A percentile compares a stretch with the other conserved stretches of the same genome.
These are phyloP conservation scores for Xanthoparmelia taractica DNA, from an alignment of 495 filamentous ascomycete genomes.

Conservation along the genomic window DNA sequence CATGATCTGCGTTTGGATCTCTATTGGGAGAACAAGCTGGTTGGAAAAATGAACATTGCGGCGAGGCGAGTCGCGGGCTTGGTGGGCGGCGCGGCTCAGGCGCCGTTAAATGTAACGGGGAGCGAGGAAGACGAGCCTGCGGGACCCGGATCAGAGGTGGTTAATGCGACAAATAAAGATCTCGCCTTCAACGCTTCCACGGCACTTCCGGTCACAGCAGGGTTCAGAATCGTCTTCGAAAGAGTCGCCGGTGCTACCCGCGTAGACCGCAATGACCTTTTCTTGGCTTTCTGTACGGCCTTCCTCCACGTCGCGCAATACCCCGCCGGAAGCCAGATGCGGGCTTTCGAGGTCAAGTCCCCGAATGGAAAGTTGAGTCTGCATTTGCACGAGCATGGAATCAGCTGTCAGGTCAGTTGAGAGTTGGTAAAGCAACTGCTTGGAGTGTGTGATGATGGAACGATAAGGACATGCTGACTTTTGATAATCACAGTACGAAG, in stretches of 20 bases:
- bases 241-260: not conserved
- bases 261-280: slow-evolving; percentile 1
- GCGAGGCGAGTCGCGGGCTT: not conserved
- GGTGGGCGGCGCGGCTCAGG: not conserved
- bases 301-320: not conserved
- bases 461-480: not conserved
- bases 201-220: not conserved
- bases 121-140: not conserved
- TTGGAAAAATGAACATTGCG: not conserved
- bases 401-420: not conserved
- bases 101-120: not conserved
- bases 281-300: not conserved
- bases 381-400: not conserved
- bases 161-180: not conserved
- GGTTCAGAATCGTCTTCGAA: not conserved
- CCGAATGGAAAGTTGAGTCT: not conserved
- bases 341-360: not conserved
- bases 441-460: no score
- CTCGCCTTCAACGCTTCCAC: not conserved
- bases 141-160: not conserved
- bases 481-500: not conserved
- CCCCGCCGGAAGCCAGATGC: not conserved
- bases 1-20: not conserved
- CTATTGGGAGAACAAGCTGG: not conserved
- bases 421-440: no score